These are phyloP conservation scores for Trametes villosa DNA, from an alignment of 768 basidiomycete species.

Conservation along the genomic window DNA sequence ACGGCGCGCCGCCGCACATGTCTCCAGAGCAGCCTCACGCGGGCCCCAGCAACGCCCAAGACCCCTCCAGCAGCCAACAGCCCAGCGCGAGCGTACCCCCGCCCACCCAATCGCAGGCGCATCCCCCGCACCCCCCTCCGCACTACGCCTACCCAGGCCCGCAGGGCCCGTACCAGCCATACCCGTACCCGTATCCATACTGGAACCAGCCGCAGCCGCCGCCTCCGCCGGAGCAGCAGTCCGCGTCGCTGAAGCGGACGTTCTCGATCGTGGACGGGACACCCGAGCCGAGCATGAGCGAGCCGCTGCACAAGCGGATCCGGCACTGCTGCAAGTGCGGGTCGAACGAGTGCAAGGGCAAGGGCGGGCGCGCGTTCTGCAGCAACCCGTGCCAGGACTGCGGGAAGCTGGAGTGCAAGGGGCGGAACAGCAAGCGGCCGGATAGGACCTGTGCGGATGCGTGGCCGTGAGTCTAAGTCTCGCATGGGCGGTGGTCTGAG, in stretches of 20 bases:
- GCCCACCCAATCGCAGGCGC: constrained; percentile 6
- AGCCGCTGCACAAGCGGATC: constrained; percentile 54
- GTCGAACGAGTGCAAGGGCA: constrained; percentile 80
- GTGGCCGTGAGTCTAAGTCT: constrained; percentile 43
- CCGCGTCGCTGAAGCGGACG: constrained; percentile 31
- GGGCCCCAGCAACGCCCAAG: constrained; percentile 25
- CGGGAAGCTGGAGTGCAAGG: constrained; percentile 77
- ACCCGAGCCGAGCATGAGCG: constrained; percentile 24
- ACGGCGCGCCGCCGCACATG: constrained; percentile 9
- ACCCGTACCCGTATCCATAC: constrained; percentile 30
- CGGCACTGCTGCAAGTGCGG: constrained; percentile 88
- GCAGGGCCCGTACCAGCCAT: constrained; percentile 25
- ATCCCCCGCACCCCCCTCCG: constrained; percentile 17
- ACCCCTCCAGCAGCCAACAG: constrained; percentile 10
- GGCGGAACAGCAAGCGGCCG: constrained; percentile 76
- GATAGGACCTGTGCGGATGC: constrained; percentile 74
- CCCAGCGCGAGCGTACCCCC: constrained; percentile 12
- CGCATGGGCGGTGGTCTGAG: too few relatives aligned
- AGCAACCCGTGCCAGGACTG: constrained; percentile 80
- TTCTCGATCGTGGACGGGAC: constrained; percentile 32
- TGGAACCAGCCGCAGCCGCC: constrained; percentile 25
- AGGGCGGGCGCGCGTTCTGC: constrained; percentile 77
- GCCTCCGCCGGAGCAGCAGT: constrained; percentile 9
- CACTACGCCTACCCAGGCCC: constrained; percentile 21
- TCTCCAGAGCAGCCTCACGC: constrained; percentile 29